Conservation (phyloP, 2,329 filamentous ascomycete genomes). For the Didymella keratinophila region DNA sequence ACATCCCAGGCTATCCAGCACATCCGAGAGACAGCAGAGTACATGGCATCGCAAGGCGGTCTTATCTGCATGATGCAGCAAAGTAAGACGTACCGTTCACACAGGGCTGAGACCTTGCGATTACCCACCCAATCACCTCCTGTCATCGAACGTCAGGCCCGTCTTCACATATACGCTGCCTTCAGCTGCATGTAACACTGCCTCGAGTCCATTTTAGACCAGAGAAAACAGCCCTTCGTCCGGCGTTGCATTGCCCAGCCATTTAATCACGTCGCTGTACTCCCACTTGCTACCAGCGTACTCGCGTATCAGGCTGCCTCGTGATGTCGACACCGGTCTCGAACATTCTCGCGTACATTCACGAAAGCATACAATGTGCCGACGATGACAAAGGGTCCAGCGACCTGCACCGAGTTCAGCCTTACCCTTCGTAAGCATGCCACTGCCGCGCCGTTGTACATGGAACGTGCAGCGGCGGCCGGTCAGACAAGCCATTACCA, state of each 20-base stretch:
- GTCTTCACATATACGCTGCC: constrained; percentile 11
- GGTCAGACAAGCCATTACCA: constrained; percentile 4
- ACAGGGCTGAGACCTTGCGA: constrained; percentile 18
- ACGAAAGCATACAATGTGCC: constrained; percentile 10
- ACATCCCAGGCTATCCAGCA: background rate
- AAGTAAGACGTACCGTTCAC: constrained; percentile 17
- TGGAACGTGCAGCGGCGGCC: constrained; percentile 11
- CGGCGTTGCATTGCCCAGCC: constrained; percentile 20
- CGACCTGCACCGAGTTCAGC: constrained; percentile 7
- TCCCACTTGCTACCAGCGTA: constrained; percentile 10
- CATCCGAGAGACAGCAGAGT: constrained; percentile 8
- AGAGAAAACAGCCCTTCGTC: constrained; percentile 5
- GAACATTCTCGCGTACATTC: constrained; percentile 6
- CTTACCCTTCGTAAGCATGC: constrained; percentile 15
- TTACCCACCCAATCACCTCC: constrained; percentile 9
- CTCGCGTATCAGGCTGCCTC: constrained; percentile 1
- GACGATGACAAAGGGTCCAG: constrained; percentile 3
- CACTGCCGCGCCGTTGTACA: constrained; percentile 10
- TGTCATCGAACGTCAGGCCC: background rate
- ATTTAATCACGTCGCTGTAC: constrained; percentile 13
- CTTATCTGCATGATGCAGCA: constrained; percentile 7
- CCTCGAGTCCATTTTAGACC: background rate
- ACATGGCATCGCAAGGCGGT: constrained; percentile 10
- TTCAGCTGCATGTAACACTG: constrained; percentile 21
- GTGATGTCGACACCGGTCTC: constrained; percentile 3